Percentiles rank a stretch among this genome's conserved stretches.
phyloP scores from a whole-genome alignment of 2,329 filamentous ascomycete species.

The Sarocladium kiliense region DNA sequence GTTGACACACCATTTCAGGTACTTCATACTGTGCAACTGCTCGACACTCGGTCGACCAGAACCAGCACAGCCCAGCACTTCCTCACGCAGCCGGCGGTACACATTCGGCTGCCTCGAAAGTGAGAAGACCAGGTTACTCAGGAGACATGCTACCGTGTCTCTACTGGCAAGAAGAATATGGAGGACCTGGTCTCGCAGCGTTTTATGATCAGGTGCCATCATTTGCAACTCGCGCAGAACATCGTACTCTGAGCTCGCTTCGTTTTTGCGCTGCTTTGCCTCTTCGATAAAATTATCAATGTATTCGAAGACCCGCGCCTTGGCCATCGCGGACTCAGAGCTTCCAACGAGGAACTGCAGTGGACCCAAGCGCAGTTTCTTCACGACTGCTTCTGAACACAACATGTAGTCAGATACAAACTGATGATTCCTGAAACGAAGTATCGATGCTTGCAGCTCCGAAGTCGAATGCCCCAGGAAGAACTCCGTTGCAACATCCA shows the following conservation, averaged over 20 bases:
- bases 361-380: slow-evolving; percentile 26
- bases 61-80: slow-evolving; percentile 28
- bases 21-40: slow-evolving; percentile 46
- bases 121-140: slow-evolving; percentile 38
- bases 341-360: slow-evolving; percentile 24
- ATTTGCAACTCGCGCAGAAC: slow-evolving; percentile 42
- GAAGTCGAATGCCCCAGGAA: slow-evolving; percentile 28
- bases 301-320: slow-evolving; percentile 29
- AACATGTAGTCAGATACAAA: slow-evolving; percentile 29
- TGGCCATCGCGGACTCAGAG: slow-evolving; percentile 19
- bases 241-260: slow-evolving; percentile 26
- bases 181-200: slow-evolving; percentile 35
- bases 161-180: slow-evolving; percentile 39
- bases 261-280: slow-evolving; percentile 19
- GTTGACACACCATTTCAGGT: slow-evolving; percentile 51
- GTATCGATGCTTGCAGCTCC: slow-evolving; percentile 16
- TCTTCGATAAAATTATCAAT: slow-evolving; percentile 39
- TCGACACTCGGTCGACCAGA: slow-evolving; percentile 36
- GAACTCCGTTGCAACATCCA: slow-evolving; percentile 45
- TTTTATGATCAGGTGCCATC: slow-evolving; percentile 25
- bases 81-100: slow-evolving; percentile 39
- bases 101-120: slow-evolving; percentile 34
- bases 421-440: slow-evolving; percentile 24
- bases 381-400: slow-evolving; percentile 26
- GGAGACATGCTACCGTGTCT: slow-evolving; percentile 40